Evolutionary conservation across 805 yeast species (phyloP).

Genomic region (Ascoidea asiatica): DNA sequence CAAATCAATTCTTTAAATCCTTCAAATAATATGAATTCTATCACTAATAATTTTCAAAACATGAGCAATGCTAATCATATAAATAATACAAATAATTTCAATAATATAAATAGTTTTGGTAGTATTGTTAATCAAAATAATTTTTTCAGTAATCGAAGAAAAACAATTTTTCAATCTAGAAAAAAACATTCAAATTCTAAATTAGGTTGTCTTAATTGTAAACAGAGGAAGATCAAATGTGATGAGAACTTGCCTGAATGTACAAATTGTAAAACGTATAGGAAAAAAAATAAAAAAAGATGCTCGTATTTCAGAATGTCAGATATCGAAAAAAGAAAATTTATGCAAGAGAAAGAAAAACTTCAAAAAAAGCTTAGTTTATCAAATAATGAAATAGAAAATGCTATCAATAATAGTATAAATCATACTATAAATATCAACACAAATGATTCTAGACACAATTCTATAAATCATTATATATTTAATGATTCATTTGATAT

Average conservation of each 20-base stretch:
- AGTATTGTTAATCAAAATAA: too few species aligned
- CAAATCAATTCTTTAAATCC: neutral
- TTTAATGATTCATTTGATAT: too few species aligned
- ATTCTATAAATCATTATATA: too few species aligned
- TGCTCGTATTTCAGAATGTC: neutral
- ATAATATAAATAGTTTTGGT: too few species aligned
- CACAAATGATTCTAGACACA: too few species aligned
- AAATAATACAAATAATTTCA: neutral
- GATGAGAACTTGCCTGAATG: constrained; percentile 50
- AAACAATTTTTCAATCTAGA: constrained; percentile 15
- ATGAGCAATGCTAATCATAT: neutral
- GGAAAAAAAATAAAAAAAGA: neutral
- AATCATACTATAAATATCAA: too few species aligned
- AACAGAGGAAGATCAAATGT: constrained; percentile 48
- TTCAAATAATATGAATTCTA: neutral
- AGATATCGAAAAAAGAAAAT: neutral
- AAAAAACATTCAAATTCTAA: constrained; percentile 58
- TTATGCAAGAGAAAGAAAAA: neutral
- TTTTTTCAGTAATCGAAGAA: neutral
- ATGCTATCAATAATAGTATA: too few species aligned
- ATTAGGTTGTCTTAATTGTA: constrained; percentile 59
- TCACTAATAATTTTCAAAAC: neutral
- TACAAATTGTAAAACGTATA: constrained; percentile 26
- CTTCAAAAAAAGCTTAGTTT: too few species aligned
- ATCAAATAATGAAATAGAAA: too few species aligned